Percentiles rank a stretch among this genome's conserved stretches.
phyloP scores from a whole-genome alignment of 176 grass and related monocot species.

The Chloris gayana region DNA sequence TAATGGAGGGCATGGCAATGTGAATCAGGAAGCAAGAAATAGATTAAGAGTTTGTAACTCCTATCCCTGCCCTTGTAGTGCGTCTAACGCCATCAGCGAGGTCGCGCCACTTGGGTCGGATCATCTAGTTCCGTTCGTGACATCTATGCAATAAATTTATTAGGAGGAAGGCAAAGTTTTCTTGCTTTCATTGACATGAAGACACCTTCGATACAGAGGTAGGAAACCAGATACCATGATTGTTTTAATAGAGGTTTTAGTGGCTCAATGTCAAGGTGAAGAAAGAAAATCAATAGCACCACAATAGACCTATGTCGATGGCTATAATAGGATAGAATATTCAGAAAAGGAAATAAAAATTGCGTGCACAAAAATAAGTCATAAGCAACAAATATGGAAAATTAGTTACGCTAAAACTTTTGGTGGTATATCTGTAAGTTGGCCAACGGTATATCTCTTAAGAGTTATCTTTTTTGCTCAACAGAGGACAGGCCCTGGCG shows the following conservation, averaged over 20 bases:
- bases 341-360: neutral
- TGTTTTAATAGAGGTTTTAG: neutral
- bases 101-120: no score
- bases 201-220: neutral
- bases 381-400: neutral
- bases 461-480: no score
- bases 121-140: no score
- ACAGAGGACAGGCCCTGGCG: no score
- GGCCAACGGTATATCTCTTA: no score
- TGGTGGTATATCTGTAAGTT: no score
- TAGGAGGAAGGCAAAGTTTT: neutral
- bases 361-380: neutral
- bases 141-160: no score
- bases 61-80: no score
- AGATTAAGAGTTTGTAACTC: no score
- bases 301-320: neutral
- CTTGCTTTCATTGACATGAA: neutral
- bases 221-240: neutral
- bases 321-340: neutral
- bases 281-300: neutral
- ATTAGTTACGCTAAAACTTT: neutral
- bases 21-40: no score
- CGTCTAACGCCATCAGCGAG: no score
- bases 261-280: neutral
- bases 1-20: no score